Evolutionary conservation across 805 yeast species (phyloP), one percentile per base, ranked within the genome.

Genomic region (Schwanniomyces vanrijiae): DNA sequence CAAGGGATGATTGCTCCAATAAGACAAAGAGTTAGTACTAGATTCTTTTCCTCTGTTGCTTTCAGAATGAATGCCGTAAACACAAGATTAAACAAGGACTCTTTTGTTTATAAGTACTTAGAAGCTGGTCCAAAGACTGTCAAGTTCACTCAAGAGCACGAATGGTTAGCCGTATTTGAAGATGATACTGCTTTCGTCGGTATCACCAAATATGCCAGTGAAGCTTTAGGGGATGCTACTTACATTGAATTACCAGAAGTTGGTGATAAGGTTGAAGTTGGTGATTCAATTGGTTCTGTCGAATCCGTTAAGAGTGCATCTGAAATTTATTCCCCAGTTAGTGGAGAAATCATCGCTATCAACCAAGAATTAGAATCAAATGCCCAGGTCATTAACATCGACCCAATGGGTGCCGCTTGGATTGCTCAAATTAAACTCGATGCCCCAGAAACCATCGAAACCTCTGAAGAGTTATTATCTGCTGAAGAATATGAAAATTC

Each of bases 341-440:
- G 77, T 13, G 97, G 96, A 42, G 85, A 79, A 55, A 75, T 94
- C 31, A 51, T 83, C 42, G 96, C 83, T 55, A 80, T 82, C 54
- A 94, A 94, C 71, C 78, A 73, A 31, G 66, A 62, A 20, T 77
- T 94, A 55, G 85, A 81, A 52, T 80, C 79, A 43, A 72, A 77
- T 50, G 97, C 99, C 29, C 83, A 82, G 48, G 73, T 90, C 58
- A 81, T 94, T 60, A 92, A 91, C 71, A 69, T 73, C 53, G 97
- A 90, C 62, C 97, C 99, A 42, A 77, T 88, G 83, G 97, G 97
- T 46, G 83, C 82, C 48, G 98, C 96, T 31, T 92, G 97, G 97
- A 81, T 92, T 52, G 89, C 88, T 45, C 88, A 89, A 70, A 68
- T 92, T 55, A 78, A 85, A 68, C 68, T 88, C 49, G 38, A 29